Conservation (phyloP, 202 grass and related monocot genomes). For the Bolboschoenoplectus hybrid region DNA sequence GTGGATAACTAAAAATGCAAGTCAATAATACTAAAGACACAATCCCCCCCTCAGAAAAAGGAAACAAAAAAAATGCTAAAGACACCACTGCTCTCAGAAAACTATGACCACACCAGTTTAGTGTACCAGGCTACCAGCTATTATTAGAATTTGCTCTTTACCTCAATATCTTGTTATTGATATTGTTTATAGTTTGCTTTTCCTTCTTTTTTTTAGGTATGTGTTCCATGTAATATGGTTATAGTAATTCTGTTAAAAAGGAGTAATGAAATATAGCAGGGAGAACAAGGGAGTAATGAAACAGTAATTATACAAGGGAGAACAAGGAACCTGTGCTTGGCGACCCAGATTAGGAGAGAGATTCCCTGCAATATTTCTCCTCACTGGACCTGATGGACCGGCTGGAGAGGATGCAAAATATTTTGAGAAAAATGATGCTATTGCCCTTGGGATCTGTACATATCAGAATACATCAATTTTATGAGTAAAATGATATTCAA, state of each 20-base stretch:
- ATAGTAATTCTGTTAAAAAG: not conserved
- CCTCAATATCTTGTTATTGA: not conserved
- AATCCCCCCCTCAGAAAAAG: not conserved
- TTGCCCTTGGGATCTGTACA: conserved; percentile 65
- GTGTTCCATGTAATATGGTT: not conserved
- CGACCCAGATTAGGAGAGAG: conserved; percentile 45
- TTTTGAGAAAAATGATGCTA: conserved; percentile 81
- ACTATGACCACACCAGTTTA: not conserved
- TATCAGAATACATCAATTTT: conserved; percentile 8
- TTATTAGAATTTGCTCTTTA: not conserved
- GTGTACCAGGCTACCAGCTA: not conserved
- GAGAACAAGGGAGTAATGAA: not conserved
- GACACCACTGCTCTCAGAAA: not conserved
- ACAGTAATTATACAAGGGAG: not conserved
- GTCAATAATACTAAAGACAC: not conserved
- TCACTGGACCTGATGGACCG: conserved; percentile 52
- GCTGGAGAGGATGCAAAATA: conserved; percentile 52
- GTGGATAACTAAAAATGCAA: not conserved
- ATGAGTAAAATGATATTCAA: not conserved
- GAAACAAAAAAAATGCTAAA: not conserved
- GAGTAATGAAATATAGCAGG: not conserved
- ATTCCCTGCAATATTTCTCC: conserved; percentile 62
- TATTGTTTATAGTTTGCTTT: not conserved
- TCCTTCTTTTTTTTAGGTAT: not conserved
- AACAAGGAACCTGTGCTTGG: conserved; percentile 59